Conservation (phyloP, 2,329 filamentous ascomycete species). For the Annulohypoxylon truncatum region DNA sequence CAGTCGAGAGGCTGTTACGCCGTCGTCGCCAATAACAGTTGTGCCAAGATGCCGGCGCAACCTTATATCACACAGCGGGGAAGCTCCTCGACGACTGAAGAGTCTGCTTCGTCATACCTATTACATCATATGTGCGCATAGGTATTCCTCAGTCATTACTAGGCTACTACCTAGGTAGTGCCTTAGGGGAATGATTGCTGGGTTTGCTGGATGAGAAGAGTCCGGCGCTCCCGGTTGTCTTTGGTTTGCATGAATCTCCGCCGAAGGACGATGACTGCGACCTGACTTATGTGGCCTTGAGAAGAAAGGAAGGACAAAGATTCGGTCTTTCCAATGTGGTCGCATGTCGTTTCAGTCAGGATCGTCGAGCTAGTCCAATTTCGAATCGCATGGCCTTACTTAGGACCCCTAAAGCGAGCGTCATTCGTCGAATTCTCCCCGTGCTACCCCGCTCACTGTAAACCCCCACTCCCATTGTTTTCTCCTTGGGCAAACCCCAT, state of each 20-base stretch:
- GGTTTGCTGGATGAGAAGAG: background rate
- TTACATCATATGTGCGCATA: slow-evolving; percentile 26
- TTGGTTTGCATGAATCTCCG: slow-evolving; percentile 6
- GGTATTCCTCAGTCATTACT: background rate
- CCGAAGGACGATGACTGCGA: slow-evolving; percentile 3
- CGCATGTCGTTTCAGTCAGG: slow-evolving; percentile 38
- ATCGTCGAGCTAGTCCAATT: slow-evolving; percentile 40
- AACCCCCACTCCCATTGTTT: slow-evolving; percentile 25
- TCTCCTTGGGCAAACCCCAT: background rate
- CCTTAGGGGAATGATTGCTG: background rate
- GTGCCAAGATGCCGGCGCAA: slow-evolving; percentile 13
- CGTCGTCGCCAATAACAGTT: slow-evolving; percentile 16
- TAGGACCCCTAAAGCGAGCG: slow-evolving; percentile 35
- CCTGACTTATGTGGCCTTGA: background rate
- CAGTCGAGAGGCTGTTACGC: background rate
- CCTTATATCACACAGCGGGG: slow-evolving; percentile 20
- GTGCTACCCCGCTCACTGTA: slow-evolving; percentile 38
- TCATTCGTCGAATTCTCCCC: slow-evolving; percentile 35
- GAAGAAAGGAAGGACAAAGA: slow-evolving; percentile 1
- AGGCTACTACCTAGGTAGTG: background rate
- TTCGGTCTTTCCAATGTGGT: slow-evolving; percentile 19
- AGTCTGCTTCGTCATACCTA: slow-evolving; percentile 23
- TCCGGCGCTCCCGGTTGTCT: background rate
- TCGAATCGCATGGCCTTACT: slow-evolving; percentile 32
- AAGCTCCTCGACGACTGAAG: slow-evolving; percentile 3